Evolutionary conservation across 768 basidiomycete species (phyloP), one percentile per base, ranked within the genome.

Genomic region (Pleurotus tuber-regium): DNA sequence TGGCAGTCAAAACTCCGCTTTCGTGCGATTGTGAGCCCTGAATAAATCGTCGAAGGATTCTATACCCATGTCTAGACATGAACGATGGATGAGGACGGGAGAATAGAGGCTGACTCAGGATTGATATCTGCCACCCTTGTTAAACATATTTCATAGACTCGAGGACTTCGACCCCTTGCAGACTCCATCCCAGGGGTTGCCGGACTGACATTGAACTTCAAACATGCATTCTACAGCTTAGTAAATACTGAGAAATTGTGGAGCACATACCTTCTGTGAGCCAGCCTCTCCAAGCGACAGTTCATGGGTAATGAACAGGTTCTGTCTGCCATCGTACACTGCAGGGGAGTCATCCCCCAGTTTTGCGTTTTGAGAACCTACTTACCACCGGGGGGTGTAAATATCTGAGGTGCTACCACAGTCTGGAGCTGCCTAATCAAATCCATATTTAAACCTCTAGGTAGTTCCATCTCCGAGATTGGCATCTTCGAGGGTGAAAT

Each of bases 271-370:
- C 69, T 83, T 85, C 55, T 76, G 75, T 6, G 70, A 72, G 31
- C 73, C 68, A 0, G 58, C 63, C 1, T 71, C 74, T 25, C 78
- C 80, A 31, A 92, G 82, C 0, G 83, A 79, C 6, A 91, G 71
- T 51, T 78, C 73, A 31, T 78, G 72, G 10, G 80, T 67, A 18
- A 84, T 74, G 59, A 88, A 92, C 52, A 77, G 63, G 55, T 91
- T 92, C 65, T 90, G 92, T 35, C 87, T 76, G 0, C 89, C 89
- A 52, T 92, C 90, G 54, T 90, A 91, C 1, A 81, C 89, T 14
- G 76, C 85, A 38, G 36, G 6, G n/a, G 14, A 38, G 14, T n/a
- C n/a, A n/a, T n/a, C n/a, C n/a, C n/a, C n/a, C n/a, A n/a, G n/a
- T n/a, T n/a, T n/a, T n/a, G n/a, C n/a, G n/a, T n/a, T n/a, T n/a